Base-by-base conservation (phyloP, 805 yeast genomes). In the Candida mattraensis region DNA sequence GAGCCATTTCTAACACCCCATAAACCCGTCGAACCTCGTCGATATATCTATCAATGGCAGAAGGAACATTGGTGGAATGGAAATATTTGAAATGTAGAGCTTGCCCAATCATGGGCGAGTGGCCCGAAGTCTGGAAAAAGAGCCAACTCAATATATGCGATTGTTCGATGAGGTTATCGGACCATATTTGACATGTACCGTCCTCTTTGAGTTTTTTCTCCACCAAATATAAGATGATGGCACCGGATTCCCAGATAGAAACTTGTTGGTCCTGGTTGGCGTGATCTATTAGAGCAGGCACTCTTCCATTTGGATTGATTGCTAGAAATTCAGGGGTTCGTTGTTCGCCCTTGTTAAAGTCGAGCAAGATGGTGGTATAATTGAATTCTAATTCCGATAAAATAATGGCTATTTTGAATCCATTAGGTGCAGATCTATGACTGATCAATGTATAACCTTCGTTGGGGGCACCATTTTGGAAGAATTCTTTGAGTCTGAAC, bases 91-190 rank as follows among this genome's bases (percentile, higher is more conserved):
- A 91, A 66, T 91, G 97, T 50, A 91, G 71, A 7, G 97, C 96
- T 63, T 89, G 97, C 13, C 97, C 97, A 51, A 89, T 85, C 95
- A 89, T 89, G n/a, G 97, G 96, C 0, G 97, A 95, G 58, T 88
- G 97, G 5, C 98, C 97, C 4, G 94, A 83, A 3, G 96, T 87
- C 64, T 89, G 98, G 69, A 89, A 89, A 55, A 87, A 89, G 24
- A 91, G 69, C 96, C 97, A 89, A 5, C 88, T 77, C 42, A 78
- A 73, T 39, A 89, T 87, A 58, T 83, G 91, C 3, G 89, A 72
- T 64, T 87, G 96, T 46, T 87, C 95, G 10, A 76, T 69, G 35
- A 83, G 58, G 54, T 82, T 83, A 35, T 77, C 80, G 3, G 94
- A 79, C 87, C 95, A 91, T 35, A 87, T 72, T 7, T 85, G 70